Conservation (phyloP, 192 early-diverging fungal species). For the Entophlyctis luteolus region DNA sequence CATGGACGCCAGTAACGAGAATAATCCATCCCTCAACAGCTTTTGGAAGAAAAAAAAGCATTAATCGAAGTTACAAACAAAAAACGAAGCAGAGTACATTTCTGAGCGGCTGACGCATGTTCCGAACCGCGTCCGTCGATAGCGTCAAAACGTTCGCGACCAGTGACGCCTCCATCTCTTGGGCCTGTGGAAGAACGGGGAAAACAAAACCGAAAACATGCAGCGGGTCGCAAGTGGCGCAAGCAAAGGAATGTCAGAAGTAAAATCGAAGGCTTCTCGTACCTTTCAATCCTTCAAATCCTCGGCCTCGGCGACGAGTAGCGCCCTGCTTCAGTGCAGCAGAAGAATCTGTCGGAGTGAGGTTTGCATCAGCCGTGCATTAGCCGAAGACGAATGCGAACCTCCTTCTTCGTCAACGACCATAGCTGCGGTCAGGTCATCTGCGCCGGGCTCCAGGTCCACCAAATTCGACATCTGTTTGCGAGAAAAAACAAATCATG, state of each 20-base stretch:
- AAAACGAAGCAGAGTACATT: constrained; percentile 28
- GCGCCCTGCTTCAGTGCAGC: constrained; percentile 28
- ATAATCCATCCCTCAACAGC: constrained; percentile 95
- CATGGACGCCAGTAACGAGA: constrained; percentile 87
- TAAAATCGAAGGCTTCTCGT: too few relatives aligned
- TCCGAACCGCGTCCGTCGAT: constrained; percentile 33
- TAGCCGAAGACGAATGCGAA: neutral
- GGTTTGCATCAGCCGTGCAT: neutral
- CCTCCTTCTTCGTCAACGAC: constrained; percentile 5
- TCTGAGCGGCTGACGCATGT: constrained; percentile 28
- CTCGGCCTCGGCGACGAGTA: constrained; percentile 43
- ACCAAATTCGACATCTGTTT: constrained; percentile 31
- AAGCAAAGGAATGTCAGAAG: too few relatives aligned
- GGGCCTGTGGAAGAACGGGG: neutral
- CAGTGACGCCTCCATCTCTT: neutral
- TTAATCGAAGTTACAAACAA: neutral
- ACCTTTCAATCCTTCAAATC: constrained; percentile 37
- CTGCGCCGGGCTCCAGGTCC: constrained; percentile 43
- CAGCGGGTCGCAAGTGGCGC: too few relatives aligned
- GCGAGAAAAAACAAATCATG: too few relatives aligned
- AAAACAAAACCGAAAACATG: neutral
- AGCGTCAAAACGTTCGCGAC: constrained; percentile 33
- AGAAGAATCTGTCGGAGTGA: constrained; percentile 9
- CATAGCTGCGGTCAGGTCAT: constrained; percentile 37
- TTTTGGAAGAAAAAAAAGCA: constrained; percentile 8